Evolutionary conservation across 331 rosid species (phyloP), one percentile per base, ranked within the genome.

Genomic region (Erythrophleum ivorense): DNA sequence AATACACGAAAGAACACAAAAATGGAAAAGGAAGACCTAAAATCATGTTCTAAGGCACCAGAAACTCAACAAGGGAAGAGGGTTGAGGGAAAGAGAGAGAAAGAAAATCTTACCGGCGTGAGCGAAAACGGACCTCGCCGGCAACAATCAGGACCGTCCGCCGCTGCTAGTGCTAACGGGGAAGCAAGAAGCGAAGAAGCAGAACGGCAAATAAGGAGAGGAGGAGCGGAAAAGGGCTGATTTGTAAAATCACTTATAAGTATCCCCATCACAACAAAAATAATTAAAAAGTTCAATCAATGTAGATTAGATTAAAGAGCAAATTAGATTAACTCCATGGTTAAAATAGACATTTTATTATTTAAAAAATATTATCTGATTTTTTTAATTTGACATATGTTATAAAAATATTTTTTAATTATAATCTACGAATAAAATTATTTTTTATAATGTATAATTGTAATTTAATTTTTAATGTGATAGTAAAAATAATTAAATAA

Each of bases 121-220:
- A 65, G 49, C 41, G 71, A 65, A 65, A 36, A 9, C 48, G 43
- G 70, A 36, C 14, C 36, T 65, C 71, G 12, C 48, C 71, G 71
- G 15, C 48, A 21, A 34, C 24, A 8, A 36, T 6, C 8, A 65
- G 29, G 21, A 16, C n/a, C 48, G n/a, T 38, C 14, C 71, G 21
- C 45, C 64, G 64, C 36, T 9, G 34, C 15, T 58, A 2, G 2
- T 10, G 50, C 50, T 46, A 46, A 7, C 50, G 50, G 50, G 11
- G 50, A 46, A 10, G 11, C 11, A 46, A 10, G 12, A 46, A 13
- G 34, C n/a, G 46, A 48, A 36, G 48, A 3, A 36, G 15, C 65
- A 45, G 16, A 34, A 13, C 48, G 1, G 71, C 29, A 14, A 36
- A 33, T 64, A 10, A 5, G 12, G 3, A 65, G 41, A 5, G 12